Evolutionary conservation across 306 rosid genomes (phyloP), one percentile per base, ranked within the genome.

Genomic region (Rubus idaeus): DNA sequence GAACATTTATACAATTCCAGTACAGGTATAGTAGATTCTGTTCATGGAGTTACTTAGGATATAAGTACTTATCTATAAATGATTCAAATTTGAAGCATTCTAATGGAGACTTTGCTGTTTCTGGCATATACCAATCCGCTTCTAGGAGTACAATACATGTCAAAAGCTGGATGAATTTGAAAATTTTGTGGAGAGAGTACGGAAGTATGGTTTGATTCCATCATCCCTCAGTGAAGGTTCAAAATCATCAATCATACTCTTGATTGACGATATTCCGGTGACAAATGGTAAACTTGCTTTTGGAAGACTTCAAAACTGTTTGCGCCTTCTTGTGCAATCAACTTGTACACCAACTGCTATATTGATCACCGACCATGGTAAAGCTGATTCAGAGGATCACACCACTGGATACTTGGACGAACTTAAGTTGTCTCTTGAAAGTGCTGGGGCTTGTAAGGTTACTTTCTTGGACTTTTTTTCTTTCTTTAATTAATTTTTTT

Each of bases 381-480:
- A 84, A 81, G 57, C 81, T 67, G 98, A 95, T 79, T 89, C 95
- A 60, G 86, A 82, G 57, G 97, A 95, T 78, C 73, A 78, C 57
- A 84, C 86, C 65, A 83, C 86, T 9, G 78, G 78, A 60, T 82
- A 81, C 80, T 79, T 84, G 53, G 96, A 90, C 68, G 90, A 92
- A 74, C 84, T 95, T 65, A 87, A 82, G 80, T 84, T 66, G 53
- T 88, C 87, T 81, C 93, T 95, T 35, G 93, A 88, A 84, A 84
- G 84, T 73, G 89, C 90, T 81, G 98, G 98, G 87, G 98, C 98
- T 87, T 88, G 93, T 90, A 95, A 95, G 98, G 98, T 94, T 88
- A 92, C 93, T 80, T 85, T 83, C 85, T 85, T 83, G 75, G 80
- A 74, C 74, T 67, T 83, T 44, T 49, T 51, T 11, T 17, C 51